Base-by-base conservation (phyloP, 1,284 basidiomycete genomes). In the Meira miltonrushii region DNA sequence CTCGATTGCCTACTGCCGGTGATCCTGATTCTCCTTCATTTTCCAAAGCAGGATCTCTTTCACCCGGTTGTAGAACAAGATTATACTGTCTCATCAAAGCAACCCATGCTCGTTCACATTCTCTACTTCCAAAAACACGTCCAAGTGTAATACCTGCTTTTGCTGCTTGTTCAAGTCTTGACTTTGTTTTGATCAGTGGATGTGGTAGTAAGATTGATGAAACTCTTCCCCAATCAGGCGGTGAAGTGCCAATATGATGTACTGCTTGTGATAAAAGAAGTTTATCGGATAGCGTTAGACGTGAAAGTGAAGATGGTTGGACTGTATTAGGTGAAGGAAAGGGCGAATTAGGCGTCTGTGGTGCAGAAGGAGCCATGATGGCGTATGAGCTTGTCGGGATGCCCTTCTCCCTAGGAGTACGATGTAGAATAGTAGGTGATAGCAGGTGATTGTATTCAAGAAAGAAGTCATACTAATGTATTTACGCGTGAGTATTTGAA, bases 251-350 rank as follows among this genome's bases (percentile, higher is more conserved):
- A 38, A 68, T 60, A 47, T 76, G 71, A 50, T 75, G 66, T 2
- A 75, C 72, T 15, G 68, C 66, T 52, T 76, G 74, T 1, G 72
- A 72, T 11, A 76, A 67, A 10, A 76, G 66, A 15, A 76, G 65
- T 61, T 76, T 74, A 59, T 76, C 74, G 15, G 40, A 37, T 17
- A 56, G 44, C 7, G 55, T 51, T 10, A 56, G 33, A 28, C 55
- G 55, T 17, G 55, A 56, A 49, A 56, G 55, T n/a, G 55, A 50
- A 12, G 55, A 56, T 12, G 55, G 55, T 28, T 40, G 25, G 7
- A 23, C 25, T 17, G 37, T 40, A 23, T 40, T 25, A 12, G 53
- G 53, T 46, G 53, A 53, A 48, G 46, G 46, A 23, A 48, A 48
- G 8, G 46, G 46, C 7, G 46, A 48, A 48, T n/a, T 48, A 12